Conservation (phyloP, 768 basidiomycete genomes). For the Kwoniella heveanensis region DNA sequence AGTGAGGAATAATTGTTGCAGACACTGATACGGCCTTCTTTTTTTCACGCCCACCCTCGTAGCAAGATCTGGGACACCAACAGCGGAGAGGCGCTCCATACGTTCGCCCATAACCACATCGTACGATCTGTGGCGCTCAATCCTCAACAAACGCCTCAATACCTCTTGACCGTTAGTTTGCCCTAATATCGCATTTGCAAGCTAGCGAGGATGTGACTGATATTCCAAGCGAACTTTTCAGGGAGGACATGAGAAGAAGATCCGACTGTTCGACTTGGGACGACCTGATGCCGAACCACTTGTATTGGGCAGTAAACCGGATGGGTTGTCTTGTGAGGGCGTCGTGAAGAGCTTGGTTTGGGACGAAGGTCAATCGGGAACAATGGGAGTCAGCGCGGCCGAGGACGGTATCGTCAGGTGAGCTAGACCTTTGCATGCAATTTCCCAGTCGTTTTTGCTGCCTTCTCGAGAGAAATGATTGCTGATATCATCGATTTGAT, state of each 20-base stretch:
- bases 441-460: too few species aligned
- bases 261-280: conserved; percentile 86
- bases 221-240: conserved; percentile 44
- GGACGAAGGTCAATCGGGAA: conserved; percentile 73
- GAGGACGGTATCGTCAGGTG: conserved; percentile 92
- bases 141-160: conserved; percentile 58
- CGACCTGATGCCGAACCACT: conserved; percentile 85
- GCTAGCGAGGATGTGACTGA: too few species aligned
- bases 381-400: conserved; percentile 77
- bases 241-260: conserved; percentile 97
- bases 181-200: not conserved
- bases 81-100: conserved; percentile 80
- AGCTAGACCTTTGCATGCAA: too few species aligned
- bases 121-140: conserved; percentile 92
- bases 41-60: conserved; percentile 9
- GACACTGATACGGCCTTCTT: too few species aligned
- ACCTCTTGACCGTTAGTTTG: conserved; percentile 50
- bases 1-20: too few species aligned
- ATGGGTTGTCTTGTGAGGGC: conserved; percentile 73
- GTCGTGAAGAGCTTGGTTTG: conserved; percentile 90
- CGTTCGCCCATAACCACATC: conserved; percentile 98
- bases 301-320: conserved; percentile 66
- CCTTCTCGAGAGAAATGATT: too few species aligned
- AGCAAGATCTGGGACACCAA: conserved; percentile 98
- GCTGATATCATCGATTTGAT: conserved; percentile 3